phyloP scores from a whole-genome alignment of 176 grass and related monocot species.

The Themeda triandra region DNA sequence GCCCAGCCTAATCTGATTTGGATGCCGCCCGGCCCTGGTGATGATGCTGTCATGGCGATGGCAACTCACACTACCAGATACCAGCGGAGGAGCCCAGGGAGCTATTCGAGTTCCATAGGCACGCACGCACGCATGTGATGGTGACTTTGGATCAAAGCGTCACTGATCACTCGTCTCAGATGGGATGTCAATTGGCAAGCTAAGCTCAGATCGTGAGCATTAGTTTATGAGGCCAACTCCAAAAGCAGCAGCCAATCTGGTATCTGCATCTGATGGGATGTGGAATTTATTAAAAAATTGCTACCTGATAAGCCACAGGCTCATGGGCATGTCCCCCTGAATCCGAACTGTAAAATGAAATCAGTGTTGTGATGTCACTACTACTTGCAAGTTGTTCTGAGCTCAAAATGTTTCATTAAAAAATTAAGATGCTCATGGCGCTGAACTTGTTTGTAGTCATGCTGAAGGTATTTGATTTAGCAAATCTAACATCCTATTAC shows the following conservation, averaged over 20 bases:
- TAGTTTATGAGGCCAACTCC: slow-evolving; percentile 31
- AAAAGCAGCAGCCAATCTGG: slow-evolving; percentile 34
- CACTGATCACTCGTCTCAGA: slow-evolving; percentile 16
- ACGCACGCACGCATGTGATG: slow-evolving; percentile 35
- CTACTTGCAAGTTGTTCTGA: neutral
- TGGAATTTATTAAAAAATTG: slow-evolving; percentile 11
- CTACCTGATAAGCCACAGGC: slow-evolving; percentile 16
- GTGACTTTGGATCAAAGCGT: slow-evolving; percentile 56
- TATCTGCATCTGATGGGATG: slow-evolving; percentile 36
- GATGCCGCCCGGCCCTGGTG: neutral
- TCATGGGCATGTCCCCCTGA: slow-evolving; percentile 9
- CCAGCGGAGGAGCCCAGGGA: neutral
- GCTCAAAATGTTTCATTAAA: no score
- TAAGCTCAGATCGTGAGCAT: slow-evolving; percentile 14
- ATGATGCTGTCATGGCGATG: slow-evolving; percentile 16
- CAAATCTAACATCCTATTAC: no score
- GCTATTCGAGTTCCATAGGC: neutral
- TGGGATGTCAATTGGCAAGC: neutral
- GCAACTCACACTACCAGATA: slow-evolving; percentile 14
- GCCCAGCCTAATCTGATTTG: slow-evolving; percentile 15
- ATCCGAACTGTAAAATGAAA: slow-evolving; percentile 12
- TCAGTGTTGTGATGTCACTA: slow-evolving; percentile 17
- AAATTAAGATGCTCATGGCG: no score
- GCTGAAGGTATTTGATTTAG: no score
- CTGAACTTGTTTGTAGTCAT: neutral